Evolutionary conservation across 306 rosid genomes (phyloP).

Genomic region (Acacia crassicarpa): DNA sequence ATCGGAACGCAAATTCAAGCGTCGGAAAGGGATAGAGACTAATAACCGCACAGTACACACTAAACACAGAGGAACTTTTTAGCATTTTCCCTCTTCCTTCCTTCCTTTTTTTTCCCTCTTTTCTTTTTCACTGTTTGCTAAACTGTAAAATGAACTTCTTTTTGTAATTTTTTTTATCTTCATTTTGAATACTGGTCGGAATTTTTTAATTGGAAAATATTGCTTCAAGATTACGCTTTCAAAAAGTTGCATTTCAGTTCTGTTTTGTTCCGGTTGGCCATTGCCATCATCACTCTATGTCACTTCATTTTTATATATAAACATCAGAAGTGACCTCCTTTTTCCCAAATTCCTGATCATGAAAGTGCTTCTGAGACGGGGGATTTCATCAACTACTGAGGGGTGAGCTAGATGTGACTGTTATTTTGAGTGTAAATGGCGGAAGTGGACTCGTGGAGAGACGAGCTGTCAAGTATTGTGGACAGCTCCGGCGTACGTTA

Average conservation of each 20-base stretch:
- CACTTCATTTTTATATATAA: background rate
- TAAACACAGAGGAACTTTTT: background rate
- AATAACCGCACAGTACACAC: background rate
- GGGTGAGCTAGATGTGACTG: conserved; percentile 7
- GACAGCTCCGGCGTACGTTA: conserved; percentile 53
- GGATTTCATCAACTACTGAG: background rate
- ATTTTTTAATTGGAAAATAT: conserved; percentile 25
- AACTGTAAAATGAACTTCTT: background rate
- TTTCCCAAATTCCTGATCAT: background rate
- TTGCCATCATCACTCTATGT: background rate
- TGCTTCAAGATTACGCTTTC: conserved; percentile 63
- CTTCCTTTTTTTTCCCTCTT: background rate
- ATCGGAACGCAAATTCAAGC: conserved; percentile 29
- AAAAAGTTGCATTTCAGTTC: conserved; percentile 33
- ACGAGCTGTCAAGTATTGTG: conserved; percentile 63
- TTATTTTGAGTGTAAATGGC: conserved; percentile 49
- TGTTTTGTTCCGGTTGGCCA: conserved; percentile 27
- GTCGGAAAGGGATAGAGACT: conserved; percentile 39
- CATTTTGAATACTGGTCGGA: conserved; percentile 56
- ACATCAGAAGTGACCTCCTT: background rate
- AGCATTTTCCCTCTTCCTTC: background rate
- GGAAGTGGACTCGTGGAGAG: conserved; percentile 64
- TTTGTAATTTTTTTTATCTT: conserved; percentile 16
- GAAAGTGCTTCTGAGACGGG: conserved; percentile 20
- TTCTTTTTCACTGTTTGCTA: background rate